A percentile compares a stretch with the other conserved stretches of the same genome.
Evolutionary conservation across 73 alveolate genomes (phyloP).

Genomic region (Paramecium octaurelia): DNA sequence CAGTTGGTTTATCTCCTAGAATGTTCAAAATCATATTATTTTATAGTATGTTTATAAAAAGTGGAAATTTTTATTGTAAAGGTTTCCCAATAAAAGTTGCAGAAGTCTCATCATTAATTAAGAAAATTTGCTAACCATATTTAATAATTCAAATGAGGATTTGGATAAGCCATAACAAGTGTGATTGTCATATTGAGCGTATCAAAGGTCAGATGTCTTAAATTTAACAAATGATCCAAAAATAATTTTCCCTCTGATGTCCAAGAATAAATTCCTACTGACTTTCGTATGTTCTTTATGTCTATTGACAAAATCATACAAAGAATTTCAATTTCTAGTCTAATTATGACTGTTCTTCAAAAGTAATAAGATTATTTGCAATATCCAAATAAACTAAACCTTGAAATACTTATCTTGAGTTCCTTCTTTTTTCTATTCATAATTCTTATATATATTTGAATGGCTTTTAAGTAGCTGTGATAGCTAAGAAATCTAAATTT

Average conservation of each 20-base stretch:
- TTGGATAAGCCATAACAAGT: constrained; percentile 65
- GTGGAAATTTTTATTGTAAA: background rate
- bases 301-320: constrained; percentile 51
- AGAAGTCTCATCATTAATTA: constrained; percentile 54
- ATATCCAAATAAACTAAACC: constrained; percentile 77
- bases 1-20: background rate
- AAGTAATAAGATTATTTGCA: constrained; percentile 70
- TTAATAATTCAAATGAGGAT: constrained; percentile 70
- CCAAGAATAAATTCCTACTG: constrained; percentile 67
- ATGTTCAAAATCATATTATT: background rate
- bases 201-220: constrained; percentile 69
- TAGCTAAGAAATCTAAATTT: background rate
- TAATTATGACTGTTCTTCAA: constrained; percentile 44
- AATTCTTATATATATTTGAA: constrained; percentile 30
- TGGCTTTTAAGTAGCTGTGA: constrained; percentile 55
- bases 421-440: background rate
- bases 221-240: constrained; percentile 69
- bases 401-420: background rate
- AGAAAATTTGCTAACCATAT: constrained; percentile 68
- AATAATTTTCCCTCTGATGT: constrained; percentile 69
- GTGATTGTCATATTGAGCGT: constrained; percentile 75
- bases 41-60: background rate
- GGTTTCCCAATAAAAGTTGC: background rate
- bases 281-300: constrained; percentile 51
- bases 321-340: constrained; percentile 64